Conservation (phyloP, 2,329 filamentous ascomycete genomes). For the Cladosporium halotolerans region DNA sequence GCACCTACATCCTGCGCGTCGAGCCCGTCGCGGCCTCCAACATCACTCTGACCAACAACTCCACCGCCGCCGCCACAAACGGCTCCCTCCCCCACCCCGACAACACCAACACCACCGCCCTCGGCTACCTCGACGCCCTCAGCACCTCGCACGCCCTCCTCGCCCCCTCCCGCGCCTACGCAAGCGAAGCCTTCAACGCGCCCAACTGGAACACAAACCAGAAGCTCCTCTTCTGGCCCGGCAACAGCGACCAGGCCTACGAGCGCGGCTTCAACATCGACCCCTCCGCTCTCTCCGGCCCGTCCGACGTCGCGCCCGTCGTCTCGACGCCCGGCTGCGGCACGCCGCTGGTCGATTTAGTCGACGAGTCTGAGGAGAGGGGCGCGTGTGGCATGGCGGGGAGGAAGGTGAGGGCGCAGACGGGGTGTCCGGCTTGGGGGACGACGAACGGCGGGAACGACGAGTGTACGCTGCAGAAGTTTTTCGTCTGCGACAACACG, state of each 20-base stretch:
- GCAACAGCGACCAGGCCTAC: conserved; percentile 1
- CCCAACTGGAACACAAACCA: conserved; percentile 10
- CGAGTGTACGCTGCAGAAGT: conserved; percentile 8
- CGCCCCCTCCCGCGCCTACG: conserved; percentile 2
- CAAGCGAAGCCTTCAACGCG: conserved; percentile 9
- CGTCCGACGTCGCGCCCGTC: not conserved
- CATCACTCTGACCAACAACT: not conserved
- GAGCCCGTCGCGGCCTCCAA: not conserved
- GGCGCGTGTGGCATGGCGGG: conserved; percentile 8
- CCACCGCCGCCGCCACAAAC: not conserved
- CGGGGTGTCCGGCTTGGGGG: conserved; percentile 9
- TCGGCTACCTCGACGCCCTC: conserved; percentile 12
- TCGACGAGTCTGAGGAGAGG: not conserved
- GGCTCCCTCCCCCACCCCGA: not conserved
- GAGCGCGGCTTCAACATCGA: conserved; percentile 10
- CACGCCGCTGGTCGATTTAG: conserved; percentile 1
- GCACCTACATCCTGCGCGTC: conserved; percentile 12
- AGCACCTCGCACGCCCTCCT: conserved; percentile 10
- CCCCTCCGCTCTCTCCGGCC: not conserved
- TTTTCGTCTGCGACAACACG: conserved; percentile 6
- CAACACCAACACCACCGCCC: not conserved
- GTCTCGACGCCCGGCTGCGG: conserved; percentile 8
- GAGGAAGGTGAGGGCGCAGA: conserved; percentile 6
- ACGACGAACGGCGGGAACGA: not conserved
- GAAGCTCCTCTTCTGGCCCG: conserved; percentile 9